phyloP scores from a whole-genome alignment of 176 grass and related monocot species.

The barley (Hordeum vulgare) region DNA sequence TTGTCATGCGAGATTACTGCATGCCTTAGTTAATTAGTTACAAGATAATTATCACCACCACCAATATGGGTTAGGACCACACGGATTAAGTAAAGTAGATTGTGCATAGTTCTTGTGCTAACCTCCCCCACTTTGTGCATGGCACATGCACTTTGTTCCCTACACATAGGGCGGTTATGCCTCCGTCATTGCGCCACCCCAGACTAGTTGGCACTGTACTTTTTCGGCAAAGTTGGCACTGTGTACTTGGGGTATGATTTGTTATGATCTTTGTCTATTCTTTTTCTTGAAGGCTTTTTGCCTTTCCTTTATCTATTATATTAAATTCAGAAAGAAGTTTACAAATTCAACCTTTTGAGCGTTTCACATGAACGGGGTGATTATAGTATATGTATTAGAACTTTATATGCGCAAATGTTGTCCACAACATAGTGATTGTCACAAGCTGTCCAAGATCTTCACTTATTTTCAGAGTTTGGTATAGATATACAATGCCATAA shows the following conservation, averaged over 20 bases:
- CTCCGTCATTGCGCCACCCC: background rate
- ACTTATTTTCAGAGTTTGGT: background rate
- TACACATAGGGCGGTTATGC: slow-evolving; percentile 17
- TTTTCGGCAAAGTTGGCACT: slow-evolving; percentile 1
- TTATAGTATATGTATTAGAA: background rate
- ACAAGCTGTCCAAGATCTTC: background rate
- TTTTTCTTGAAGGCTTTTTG: background rate
- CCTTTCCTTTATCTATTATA: background rate
- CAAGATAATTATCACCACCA: slow-evolving; percentile 16
- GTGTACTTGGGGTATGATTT: background rate
- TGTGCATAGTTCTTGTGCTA: slow-evolving; percentile 27
- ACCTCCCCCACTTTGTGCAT: slow-evolving; percentile 45
- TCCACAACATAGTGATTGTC: background rate
- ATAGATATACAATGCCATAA: no score
- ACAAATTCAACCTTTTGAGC: slow-evolving; percentile 11
- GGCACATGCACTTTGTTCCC: slow-evolving; percentile 51
- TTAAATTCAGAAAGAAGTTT: background rate
- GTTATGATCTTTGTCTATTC: background rate
- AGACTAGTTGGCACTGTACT: slow-evolving; percentile 22
- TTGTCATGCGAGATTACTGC: slow-evolving; percentile 25
- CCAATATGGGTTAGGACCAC: slow-evolving; percentile 60
- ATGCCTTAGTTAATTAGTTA: slow-evolving; percentile 25
- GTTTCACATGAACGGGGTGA: background rate
- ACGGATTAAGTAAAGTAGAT: background rate
- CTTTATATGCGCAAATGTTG: background rate